These are phyloP conservation scores for Debaryomyces fabryi DNA, from an alignment of 1,139 yeast species.

Conservation along the genomic window DNA sequence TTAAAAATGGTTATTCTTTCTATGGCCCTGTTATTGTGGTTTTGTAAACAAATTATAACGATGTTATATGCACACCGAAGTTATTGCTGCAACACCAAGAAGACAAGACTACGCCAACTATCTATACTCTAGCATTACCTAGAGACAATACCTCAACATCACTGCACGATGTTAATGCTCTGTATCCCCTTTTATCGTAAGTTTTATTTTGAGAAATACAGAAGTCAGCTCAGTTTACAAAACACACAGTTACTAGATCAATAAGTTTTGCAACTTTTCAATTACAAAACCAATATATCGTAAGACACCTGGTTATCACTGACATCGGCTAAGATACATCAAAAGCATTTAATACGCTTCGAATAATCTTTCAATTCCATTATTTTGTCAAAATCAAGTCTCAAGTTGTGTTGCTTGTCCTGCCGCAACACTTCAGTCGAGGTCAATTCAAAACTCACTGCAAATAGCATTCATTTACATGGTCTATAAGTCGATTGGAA, in stretches of 20 bases:
- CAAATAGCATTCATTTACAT: too few species aligned
- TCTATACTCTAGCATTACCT: background rate
- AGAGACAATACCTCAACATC: background rate
- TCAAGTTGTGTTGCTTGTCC: too few species aligned
- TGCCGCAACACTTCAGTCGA: too few species aligned
- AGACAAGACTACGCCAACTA: background rate
- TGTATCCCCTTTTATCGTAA: background rate
- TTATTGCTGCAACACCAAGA: background rate
- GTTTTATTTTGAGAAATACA: background rate
- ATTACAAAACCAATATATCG: background rate
- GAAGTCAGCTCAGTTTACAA: background rate
- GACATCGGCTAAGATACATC: background rate
- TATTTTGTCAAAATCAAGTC: too few species aligned
- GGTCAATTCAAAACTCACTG: too few species aligned
- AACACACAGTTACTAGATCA: background rate
- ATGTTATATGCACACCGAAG: slow-evolving; percentile 1
- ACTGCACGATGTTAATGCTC: background rate
- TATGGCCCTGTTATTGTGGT: background rate
- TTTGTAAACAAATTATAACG: slow-evolving; percentile 1
- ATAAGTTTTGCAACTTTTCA: too few species aligned
- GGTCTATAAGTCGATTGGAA: too few species aligned
- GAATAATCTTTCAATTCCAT: too few species aligned
- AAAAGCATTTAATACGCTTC: too few species aligned
- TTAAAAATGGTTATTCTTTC: background rate
- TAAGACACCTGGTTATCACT: background rate